Conservation (phyloP, 768 basidiomycete genomes). For the Neoboletus brunneissimus region DNA sequence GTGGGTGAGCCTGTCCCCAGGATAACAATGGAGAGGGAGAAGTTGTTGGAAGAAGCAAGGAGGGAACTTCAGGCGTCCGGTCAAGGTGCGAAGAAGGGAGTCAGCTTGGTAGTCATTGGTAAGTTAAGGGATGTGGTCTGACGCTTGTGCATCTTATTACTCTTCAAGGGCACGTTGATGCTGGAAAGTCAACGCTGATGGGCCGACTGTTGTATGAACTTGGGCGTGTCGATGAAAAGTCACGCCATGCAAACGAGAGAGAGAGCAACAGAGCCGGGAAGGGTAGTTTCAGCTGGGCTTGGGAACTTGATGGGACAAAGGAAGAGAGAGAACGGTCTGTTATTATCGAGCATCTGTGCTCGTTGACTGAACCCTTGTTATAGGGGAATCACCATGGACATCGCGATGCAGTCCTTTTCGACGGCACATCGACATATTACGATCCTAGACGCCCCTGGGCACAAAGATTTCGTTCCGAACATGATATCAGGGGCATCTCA, state of each 20-base stretch:
- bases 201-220: constrained; percentile 91
- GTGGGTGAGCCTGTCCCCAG: constrained; percentile 56
- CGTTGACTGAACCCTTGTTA: constrained; percentile 5
- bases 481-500: constrained; percentile 99
- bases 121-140: constrained; percentile 15
- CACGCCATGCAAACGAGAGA: constrained; percentile 78
- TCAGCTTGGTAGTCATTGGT: constrained; percentile 95
- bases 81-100: constrained; percentile 56
- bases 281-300: constrained; percentile 95
- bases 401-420: constrained; percentile 75
- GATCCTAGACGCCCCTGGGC: constrained; percentile 96
- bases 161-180: constrained; percentile 89
- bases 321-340: constrained; percentile 91
- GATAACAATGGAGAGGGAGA: constrained; percentile 70
- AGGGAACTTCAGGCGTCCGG: constrained; percentile 46
- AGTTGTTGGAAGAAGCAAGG: constrained; percentile 77
- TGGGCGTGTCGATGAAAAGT: constrained; percentile 84
- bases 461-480: constrained; percentile 97
- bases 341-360: not conserved
- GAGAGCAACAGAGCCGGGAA: constrained; percentile 90
- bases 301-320: constrained; percentile 89
- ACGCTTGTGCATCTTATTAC: constrained; percentile 8
- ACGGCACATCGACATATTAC: constrained; percentile 81
- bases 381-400: constrained; percentile 98
- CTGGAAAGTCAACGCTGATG: constrained; percentile 98